Percentiles rank a stretch among this genome's conserved stretches.
Evolutionary conservation across 306 rosid genomes (phyloP).

Genomic region (Heteromeles arbutifolia): DNA sequence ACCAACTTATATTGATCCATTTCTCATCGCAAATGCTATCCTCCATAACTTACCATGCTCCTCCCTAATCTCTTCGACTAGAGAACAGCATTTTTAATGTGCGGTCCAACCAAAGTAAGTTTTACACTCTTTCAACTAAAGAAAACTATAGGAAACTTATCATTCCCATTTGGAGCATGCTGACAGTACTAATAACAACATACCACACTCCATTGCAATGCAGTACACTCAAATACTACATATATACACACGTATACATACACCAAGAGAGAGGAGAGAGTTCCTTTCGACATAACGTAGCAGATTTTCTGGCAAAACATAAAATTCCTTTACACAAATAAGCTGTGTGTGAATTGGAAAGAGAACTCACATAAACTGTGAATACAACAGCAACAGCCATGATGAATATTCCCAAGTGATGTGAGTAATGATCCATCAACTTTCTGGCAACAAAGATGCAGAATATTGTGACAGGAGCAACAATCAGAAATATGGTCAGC

Average conservation of each 20-base stretch:
- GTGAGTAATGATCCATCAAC: constrained; percentile 61
- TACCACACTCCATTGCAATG: too few relatives aligned
- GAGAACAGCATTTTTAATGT: background rate
- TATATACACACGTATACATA: too few relatives aligned
- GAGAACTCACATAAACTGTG: constrained; percentile 69
- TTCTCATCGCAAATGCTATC: background rate
- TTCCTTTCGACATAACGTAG: background rate
- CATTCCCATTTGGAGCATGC: too few relatives aligned
- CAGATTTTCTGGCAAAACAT: background rate
- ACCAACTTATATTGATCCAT: background rate
- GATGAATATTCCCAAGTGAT: constrained; percentile 64
- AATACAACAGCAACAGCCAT: constrained; percentile 57
- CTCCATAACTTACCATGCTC: background rate
- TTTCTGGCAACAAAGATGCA: constrained; percentile 84
- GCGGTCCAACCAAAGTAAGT: too few relatives aligned
- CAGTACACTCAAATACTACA: too few relatives aligned
- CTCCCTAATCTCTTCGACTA: background rate
- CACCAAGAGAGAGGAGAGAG: too few relatives aligned
- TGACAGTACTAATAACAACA: too few relatives aligned
- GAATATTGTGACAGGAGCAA: constrained; percentile 80
- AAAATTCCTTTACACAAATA: background rate
- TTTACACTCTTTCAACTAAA: too few relatives aligned
- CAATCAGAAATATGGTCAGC: constrained; percentile 74
- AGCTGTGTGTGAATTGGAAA: background rate
- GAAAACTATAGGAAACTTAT: too few relatives aligned